Percentiles rank a stretch among this genome's conserved stretches.
These are phyloP conservation scores for Eucalyptus curtisii DNA, from an alignment of 345 rosid genomes.

Conservation along the genomic window DNA sequence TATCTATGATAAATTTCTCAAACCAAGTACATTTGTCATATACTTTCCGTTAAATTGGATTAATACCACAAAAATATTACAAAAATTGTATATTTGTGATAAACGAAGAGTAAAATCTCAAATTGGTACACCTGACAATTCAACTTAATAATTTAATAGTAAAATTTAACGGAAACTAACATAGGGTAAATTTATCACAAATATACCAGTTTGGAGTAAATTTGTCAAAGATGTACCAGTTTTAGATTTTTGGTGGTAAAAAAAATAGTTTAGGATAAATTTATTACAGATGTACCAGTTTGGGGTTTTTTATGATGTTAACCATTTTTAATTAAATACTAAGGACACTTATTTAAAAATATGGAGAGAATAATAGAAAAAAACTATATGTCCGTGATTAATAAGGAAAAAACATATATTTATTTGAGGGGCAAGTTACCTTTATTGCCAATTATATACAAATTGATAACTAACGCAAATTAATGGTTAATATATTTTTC, in stretches of 20 bases:
- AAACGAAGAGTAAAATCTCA: no score
- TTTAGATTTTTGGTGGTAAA: no score
- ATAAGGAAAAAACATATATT: neutral
- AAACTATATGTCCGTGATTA: neutral
- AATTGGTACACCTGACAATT: no score
- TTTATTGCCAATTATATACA: neutral
- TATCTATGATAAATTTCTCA: rapidly evolving
- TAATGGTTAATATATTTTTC: neutral
- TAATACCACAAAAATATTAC: no score
- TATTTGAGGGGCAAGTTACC: neutral
- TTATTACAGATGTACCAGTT: rapidly evolving
- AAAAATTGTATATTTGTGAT: rapidly evolving
- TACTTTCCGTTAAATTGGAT: no score
- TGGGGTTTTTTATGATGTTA: rapidly evolving
- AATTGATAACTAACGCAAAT: neutral
- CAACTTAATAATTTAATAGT: no score
- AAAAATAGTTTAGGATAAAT: no score
- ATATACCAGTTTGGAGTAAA: rapidly evolving
- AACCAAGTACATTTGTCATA: no score
- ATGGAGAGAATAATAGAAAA: neutral
- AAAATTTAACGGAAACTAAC: no score
- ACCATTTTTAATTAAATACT: neutral
- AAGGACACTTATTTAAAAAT: neutral
- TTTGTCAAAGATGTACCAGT: rapidly evolving
- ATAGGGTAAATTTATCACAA: no score